A percentile compares a stretch with the other conserved stretches of the same genome.
These are phyloP conservation scores for Inga oerstediana DNA, from an alignment of 306 rosid genomes.

Conservation along the genomic window DNA sequence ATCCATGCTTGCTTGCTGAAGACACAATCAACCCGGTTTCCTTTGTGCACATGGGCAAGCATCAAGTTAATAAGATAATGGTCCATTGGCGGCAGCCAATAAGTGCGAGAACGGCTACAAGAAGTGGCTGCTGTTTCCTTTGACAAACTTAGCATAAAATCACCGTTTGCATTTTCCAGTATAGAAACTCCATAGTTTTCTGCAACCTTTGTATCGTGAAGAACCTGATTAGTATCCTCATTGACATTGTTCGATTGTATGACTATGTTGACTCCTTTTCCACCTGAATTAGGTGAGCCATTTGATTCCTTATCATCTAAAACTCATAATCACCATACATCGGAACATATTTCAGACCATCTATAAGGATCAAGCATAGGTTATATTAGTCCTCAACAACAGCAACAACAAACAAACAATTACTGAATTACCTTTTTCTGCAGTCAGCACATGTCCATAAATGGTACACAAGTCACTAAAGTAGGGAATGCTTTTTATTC, in stretches of 20 bases:
- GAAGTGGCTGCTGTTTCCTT: conserved; percentile 35
- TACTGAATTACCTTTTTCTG: conserved; percentile 57
- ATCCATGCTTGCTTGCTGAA: conserved; percentile 79
- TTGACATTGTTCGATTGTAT: conserved; percentile 34
- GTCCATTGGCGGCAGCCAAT: conserved; percentile 84
- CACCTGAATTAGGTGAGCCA: conserved; percentile 47
- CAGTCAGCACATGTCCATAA: conserved; percentile 45
- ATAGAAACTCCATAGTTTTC: conserved; percentile 53
- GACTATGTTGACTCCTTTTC: conserved; percentile 35
- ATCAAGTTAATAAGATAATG: conserved; percentile 65
- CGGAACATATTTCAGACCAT: conserved; percentile 24
- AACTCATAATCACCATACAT: conserved; percentile 35
- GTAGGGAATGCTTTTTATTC: conserved; percentile 70
- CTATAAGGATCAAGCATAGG: conserved; percentile 31
- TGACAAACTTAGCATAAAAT: conserved; percentile 32
- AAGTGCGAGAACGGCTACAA: conserved; percentile 57
- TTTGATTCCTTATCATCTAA: conserved; percentile 45
- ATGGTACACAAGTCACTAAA: conserved; percentile 57
- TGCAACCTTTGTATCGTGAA: conserved; percentile 48
- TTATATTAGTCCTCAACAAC: conserved; percentile 3
- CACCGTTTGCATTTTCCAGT: conserved; percentile 36
- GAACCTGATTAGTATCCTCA: conserved; percentile 42
- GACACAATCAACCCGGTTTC: conserved; percentile 60
- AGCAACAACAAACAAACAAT: conserved; percentile 5
- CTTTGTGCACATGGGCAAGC: conserved; percentile 69